These are phyloP conservation scores for Lumnitzera racemosa DNA, from an alignment of 345 rosid genomes.

Conservation along the genomic window DNA sequence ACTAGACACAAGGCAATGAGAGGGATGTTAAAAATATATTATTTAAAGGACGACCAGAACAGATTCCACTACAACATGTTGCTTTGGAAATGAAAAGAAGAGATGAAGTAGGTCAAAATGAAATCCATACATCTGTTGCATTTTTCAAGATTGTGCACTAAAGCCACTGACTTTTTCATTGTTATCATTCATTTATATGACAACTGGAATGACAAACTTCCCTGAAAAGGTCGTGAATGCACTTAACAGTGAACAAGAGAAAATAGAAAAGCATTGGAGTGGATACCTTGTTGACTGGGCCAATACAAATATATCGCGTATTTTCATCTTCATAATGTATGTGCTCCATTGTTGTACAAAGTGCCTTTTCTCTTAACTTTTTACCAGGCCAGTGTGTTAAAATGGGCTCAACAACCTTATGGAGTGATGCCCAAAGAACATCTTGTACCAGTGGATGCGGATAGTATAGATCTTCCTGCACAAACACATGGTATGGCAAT, in stretches of 20 bases:
- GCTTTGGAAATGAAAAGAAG: no score
- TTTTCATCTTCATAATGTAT: constrained; percentile 94
- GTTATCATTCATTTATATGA: no score
- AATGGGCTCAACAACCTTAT: constrained; percentile 68
- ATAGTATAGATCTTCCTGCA: constrained; percentile 93
- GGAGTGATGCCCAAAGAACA: constrained; percentile 70
- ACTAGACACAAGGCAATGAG: neutral
- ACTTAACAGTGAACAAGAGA: neutral
- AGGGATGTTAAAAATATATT: no score
- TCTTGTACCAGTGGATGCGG: constrained; percentile 91
- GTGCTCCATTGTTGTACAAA: constrained; percentile 52
- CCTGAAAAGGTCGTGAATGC: neutral
- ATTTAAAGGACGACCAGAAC: no score
- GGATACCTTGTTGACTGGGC: constrained; percentile 90
- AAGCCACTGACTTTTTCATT: no score
- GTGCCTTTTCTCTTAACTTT: constrained; percentile 83
- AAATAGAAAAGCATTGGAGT: constrained; percentile 10
- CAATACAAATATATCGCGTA: constrained; percentile 90
- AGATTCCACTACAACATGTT: no score
- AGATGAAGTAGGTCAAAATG: no score
- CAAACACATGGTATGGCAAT: constrained; percentile 6
- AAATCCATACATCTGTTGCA: no score
- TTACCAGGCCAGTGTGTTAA: constrained; percentile 87
- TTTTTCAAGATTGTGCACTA: no score
- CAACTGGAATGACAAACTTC: no score